A percentile compares a stretch with the other conserved stretches of the same genome.
Conservation (phyloP, 805 yeast genomes). For the Yarrowia sp. region DNA sequence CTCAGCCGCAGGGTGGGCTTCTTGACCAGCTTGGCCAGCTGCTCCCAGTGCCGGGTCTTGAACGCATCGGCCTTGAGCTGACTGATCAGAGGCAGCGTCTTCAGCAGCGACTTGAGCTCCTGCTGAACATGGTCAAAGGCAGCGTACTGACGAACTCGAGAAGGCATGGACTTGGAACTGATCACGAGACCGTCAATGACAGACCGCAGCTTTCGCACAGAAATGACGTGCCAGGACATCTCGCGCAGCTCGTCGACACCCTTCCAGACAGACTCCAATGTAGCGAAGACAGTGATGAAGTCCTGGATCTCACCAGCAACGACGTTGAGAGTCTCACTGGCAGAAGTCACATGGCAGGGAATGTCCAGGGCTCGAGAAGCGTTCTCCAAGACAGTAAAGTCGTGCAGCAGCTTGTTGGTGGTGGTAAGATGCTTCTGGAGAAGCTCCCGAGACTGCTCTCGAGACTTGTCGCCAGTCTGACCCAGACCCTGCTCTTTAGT, state of each 20-base stretch:
- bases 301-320: conserved; percentile 51
- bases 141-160: conserved; percentile 59
- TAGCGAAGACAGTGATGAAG: conserved; percentile 60
- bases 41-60: conserved; percentile 65
- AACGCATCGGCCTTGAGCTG: conserved; percentile 57
- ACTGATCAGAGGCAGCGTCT: conserved; percentile 43
- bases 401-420: conserved; percentile 33
- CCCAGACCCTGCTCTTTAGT: conserved; percentile 2
- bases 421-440: conserved; percentile 43
- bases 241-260: conserved; percentile 46
- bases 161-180: conserved; percentile 52
- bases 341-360: conserved; percentile 36
- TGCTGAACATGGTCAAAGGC: conserved; percentile 63
- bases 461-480: conserved; percentile 44
- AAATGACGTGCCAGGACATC: conserved; percentile 50
- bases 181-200: conserved; percentile 52
- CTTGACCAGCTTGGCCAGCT: conserved; percentile 43
- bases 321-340: conserved; percentile 32
- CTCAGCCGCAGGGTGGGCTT: conserved; percentile 5
- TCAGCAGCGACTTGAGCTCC: conserved; percentile 44
- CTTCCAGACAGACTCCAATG: conserved; percentile 53
- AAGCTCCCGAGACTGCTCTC: conserved; percentile 45
- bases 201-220: conserved; percentile 47
- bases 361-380: conserved; percentile 1
- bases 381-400: neutral